Conservation (phyloP, 768 basidiomycete genomes). For the Kwoniella dendrophila region DNA sequence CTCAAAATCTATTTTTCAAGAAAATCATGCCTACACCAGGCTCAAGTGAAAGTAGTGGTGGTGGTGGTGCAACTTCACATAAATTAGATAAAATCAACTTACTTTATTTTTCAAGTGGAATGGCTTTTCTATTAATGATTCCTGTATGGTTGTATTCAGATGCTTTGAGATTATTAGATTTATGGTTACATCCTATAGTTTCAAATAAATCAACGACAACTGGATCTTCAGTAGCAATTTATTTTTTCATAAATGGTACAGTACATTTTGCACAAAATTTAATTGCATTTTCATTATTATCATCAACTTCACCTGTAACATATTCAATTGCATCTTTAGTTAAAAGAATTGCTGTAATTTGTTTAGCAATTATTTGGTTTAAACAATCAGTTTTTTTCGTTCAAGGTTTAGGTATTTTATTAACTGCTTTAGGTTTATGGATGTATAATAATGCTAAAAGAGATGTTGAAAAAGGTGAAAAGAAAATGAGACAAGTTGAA, state of each 20-base stretch:
- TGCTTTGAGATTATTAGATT: conserved; percentile 67
- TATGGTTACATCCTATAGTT: conserved; percentile 51
- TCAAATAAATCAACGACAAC: too few species aligned
- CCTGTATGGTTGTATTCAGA: conserved; percentile 94
- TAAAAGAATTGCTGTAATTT: conserved; percentile 97
- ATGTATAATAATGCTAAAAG: conserved; percentile 94
- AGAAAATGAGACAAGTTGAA: conserved; percentile 66
- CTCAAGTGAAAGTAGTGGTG: conserved; percentile 30
- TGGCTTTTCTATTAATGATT: conserved; percentile 94
- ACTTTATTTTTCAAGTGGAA: conserved; percentile 86
- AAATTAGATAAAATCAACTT: conserved; percentile 97
- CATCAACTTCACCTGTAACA: conserved; percentile 94
- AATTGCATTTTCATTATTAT: conserved; percentile 93
- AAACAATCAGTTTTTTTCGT: conserved; percentile 78
- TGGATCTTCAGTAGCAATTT: conserved; percentile 70
- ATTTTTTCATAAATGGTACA: conserved; percentile 90
- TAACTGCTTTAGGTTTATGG: conserved; percentile 88
- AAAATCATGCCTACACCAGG: conserved; percentile 79
- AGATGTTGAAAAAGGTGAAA: conserved; percentile 91
- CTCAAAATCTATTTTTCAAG: conserved; percentile 98
- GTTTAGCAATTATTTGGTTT: conserved; percentile 97
- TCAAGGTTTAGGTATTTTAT: conserved; percentile 82
- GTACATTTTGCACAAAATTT: conserved; percentile 97
- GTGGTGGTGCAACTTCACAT: too few species aligned
- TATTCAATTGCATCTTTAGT: conserved; percentile 98